Conservation (phyloP, 1,284 basidiomycete genomes). For the Moesziomyces parantarcticus region DNA sequence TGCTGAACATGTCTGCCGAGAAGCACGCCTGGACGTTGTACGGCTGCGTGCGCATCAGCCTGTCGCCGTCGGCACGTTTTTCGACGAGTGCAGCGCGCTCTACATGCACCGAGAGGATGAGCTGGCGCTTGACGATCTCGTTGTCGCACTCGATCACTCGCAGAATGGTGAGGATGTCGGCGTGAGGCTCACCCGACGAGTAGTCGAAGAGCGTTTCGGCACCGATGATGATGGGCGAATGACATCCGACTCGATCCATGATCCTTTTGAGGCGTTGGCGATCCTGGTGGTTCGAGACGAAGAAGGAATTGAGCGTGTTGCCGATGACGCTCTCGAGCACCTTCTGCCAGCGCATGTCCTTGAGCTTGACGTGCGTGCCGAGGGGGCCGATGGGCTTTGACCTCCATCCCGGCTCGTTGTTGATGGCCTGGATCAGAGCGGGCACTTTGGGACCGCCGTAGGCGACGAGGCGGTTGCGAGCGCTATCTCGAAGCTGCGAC, state of each 20-base stretch:
- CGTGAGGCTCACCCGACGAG: conserved; percentile 72
- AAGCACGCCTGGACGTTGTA: conserved; percentile 63
- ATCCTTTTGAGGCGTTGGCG: conserved; percentile 70
- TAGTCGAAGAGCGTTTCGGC: conserved; percentile 71
- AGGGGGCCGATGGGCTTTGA: conserved; percentile 72
- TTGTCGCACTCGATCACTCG: conserved; percentile 86
- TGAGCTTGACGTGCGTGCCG: conserved; percentile 87
- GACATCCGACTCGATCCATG: conserved; percentile 30
- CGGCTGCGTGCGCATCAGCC: conserved; percentile 61
- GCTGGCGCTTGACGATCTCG: conserved; percentile 79
- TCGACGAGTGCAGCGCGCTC: conserved; percentile 78
- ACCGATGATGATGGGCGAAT: conserved; percentile 54
- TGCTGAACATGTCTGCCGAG: conserved; percentile 60
- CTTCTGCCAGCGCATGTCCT: conserved; percentile 77
- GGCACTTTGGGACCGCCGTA: conserved; percentile 60
- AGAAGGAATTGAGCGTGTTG: conserved; percentile 77
- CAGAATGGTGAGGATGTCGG: conserved; percentile 78
- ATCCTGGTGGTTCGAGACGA: conserved; percentile 81
- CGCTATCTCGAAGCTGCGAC: conserved; percentile 18
- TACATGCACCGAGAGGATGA: conserved; percentile 80
- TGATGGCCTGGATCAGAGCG: conserved; percentile 67
- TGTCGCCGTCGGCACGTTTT: conserved; percentile 56
- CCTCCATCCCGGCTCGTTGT: conserved; percentile 71
- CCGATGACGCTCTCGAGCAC: conserved; percentile 78
- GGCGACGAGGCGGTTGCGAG: conserved; percentile 50